A percentile compares a stretch with the other conserved stretches of the same genome.
phyloP scores from a whole-genome alignment of 768 basidiomycete species.

The Boletus fagicola region DNA sequence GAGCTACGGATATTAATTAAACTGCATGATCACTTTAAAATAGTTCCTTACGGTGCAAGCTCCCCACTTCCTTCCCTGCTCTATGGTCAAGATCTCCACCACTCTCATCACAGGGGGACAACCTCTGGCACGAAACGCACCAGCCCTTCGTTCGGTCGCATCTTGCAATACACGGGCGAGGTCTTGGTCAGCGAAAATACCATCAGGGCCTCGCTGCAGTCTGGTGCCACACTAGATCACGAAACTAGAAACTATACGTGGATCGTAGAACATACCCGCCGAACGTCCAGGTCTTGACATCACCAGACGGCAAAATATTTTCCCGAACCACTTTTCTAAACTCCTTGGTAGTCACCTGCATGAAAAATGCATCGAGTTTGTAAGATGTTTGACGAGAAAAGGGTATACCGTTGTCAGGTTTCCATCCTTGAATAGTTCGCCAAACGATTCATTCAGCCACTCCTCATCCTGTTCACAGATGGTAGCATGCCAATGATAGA shows the following conservation, averaged over 20 bases:
- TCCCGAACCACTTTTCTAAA: slow-evolving; percentile 18
- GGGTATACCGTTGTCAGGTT: slow-evolving; percentile 40
- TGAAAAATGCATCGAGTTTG: neutral
- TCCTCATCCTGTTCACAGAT: slow-evolving; percentile 51
- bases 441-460: slow-evolving; percentile 55
- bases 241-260: neutral
- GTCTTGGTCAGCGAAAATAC: slow-evolving; percentile 62
- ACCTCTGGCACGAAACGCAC: slow-evolving; percentile 67
- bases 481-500: slow-evolving; percentile 65
- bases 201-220: slow-evolving; percentile 47
- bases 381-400: neutral
- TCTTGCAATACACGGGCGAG: slow-evolving; percentile 61
- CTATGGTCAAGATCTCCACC: slow-evolving; percentile 68
- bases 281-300: slow-evolving; percentile 54
- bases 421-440: slow-evolving; percentile 39
- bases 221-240: slow-evolving; percentile 29
- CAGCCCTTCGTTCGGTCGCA: slow-evolving; percentile 57
- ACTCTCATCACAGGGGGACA: slow-evolving; percentile 63
- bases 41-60: slow-evolving; percentile 57
- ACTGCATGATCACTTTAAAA: neutral
- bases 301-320: slow-evolving; percentile 5
- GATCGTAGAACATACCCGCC: slow-evolving; percentile 34
- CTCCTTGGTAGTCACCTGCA: slow-evolving; percentile 21
- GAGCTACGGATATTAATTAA: slow-evolving; percentile 36
- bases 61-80: slow-evolving; percentile 66